A percentile compares a stretch with the other conserved stretches of the same genome.
phyloP scores from a whole-genome alignment of 306 rosid species.

The Malus sylvestris region DNA sequence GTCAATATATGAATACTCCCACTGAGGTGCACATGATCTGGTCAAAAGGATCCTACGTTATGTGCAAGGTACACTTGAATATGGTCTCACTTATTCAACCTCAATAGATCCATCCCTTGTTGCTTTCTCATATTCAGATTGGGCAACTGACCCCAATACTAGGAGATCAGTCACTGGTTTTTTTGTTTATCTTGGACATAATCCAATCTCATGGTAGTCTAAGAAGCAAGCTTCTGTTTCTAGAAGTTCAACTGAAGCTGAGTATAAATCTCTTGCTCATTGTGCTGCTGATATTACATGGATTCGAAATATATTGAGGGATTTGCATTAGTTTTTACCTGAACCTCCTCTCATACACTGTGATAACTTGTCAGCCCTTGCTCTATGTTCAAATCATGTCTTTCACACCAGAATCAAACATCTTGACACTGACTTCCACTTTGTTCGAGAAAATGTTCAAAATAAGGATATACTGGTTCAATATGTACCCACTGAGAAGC shows the following conservation, averaged over 20 bases:
- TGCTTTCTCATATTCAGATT: too few species aligned
- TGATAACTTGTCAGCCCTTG: background rate
- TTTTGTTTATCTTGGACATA: background rate
- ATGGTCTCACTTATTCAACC: background rate
- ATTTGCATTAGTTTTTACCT: background rate
- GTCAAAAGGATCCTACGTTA: background rate
- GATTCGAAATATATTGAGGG: background rate
- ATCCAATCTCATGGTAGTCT: too few species aligned
- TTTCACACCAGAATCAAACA: background rate
- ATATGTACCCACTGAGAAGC: background rate
- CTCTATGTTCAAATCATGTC: background rate
- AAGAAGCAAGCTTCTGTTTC: too few species aligned
- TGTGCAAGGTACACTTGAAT: background rate
- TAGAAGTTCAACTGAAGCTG: too few species aligned
- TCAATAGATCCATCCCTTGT: too few species aligned
- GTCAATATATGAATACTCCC: background rate
- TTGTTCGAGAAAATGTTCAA: background rate
- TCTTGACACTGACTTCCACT: background rate
- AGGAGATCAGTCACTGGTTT: background rate
- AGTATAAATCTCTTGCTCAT: too few species aligned
- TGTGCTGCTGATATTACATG: background rate
- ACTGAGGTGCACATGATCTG: background rate
- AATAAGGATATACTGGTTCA: accelerated
- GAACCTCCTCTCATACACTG: background rate
- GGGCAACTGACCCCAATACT: too few species aligned